Base-by-base conservation (phyloP, 2,329 filamentous ascomycete species). In the Allantophomopsis cytisporea region DNA sequence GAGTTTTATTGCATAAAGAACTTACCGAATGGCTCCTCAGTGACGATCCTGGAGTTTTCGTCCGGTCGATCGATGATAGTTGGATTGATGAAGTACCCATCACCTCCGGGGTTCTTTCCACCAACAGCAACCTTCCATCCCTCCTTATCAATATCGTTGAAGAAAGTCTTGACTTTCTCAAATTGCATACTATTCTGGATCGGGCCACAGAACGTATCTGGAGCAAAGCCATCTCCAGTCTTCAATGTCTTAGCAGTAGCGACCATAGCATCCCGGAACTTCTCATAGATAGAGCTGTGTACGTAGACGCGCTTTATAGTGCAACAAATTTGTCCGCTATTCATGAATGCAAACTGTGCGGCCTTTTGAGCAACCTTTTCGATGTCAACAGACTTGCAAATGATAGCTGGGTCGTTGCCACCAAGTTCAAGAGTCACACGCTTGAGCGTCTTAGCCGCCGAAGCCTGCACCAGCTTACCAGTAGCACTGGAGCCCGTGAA, bases 181-280 rank as follows among this genome's bases (percentile, higher is more conserved):
- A 65, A 82, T 54, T 82, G 77, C 65, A 73, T 68, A 46, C 64
- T 58, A 57, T 81, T 82, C 42, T 76, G 73, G 4, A 81, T 56
- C 0, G 77, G 77, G 1, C 73, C 69, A 60, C 20, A 57, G 60
- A 21, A 65, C 57, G 45, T 48, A 59, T 42, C 53, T 56, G 15
- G 16, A 12, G 39, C 31, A n/a, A 31, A 31, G n/a, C 36, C 36
- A 38, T 31, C 23, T 32, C 40, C 30, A 12, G 16, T 31, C 32
- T 31, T 42, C 37, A 68, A 47, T 2, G 56, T 62, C 4, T 60
- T 56, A 3, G 68, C 55, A 54, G 77, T 75, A 16, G 60, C 50
- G 7, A 68, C 59, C 34, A 69, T 47, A 2, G 59, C 63, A 2
- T 59, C 55, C 2, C 68, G 55, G 55, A 80, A 78, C 18, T 60